These are phyloP conservation scores for Yamadazyma oceani DNA, from an alignment of 1,139 yeast species.

Conservation along the genomic window DNA sequence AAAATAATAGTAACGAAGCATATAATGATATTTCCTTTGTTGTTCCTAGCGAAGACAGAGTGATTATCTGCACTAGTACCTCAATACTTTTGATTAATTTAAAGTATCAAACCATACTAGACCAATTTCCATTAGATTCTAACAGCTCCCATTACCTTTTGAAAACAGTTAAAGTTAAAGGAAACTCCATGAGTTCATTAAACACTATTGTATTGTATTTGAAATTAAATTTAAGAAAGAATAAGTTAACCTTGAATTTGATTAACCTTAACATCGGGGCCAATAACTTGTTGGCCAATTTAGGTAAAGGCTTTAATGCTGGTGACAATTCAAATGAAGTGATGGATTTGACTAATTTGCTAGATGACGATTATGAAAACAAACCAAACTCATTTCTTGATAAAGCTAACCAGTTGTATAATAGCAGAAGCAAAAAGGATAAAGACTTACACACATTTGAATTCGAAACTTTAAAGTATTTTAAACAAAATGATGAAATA, in stretches of 20 bases:
- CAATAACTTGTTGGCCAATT: constrained; percentile 69
- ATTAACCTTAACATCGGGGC: constrained; percentile 64
- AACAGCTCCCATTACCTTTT: constrained; percentile 25
- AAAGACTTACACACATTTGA: constrained; percentile 10
- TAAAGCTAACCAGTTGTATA: constrained; percentile 24
- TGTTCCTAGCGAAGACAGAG: constrained; percentile 46
- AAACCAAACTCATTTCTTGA: constrained; percentile 2
- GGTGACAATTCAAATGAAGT: constrained; percentile 9
- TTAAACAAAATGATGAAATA: constrained; percentile 10
- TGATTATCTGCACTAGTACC: constrained; percentile 40
- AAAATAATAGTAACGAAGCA: not conserved
- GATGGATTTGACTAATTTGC: constrained; percentile 8
- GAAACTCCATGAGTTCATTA: constrained; percentile 39
- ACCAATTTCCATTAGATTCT: constrained; percentile 30
- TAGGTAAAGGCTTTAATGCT: constrained; percentile 58
- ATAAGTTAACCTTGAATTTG: constrained; percentile 43
- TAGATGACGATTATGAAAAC: constrained; percentile 7
- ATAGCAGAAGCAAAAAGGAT: constrained; percentile 8
- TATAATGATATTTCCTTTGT: constrained; percentile 19
- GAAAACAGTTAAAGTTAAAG: constrained; percentile 42
- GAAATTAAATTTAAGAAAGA: constrained; percentile 42
- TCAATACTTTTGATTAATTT: constrained; percentile 45
- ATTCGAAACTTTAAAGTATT: constrained; percentile 12
- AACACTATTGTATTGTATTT: constrained; percentile 46
- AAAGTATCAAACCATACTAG: constrained; percentile 44